These are phyloP conservation scores for Xylariales sp. DNA, from an alignment of 2,329 filamentous ascomycete genomes.

Conservation along the genomic window DNA sequence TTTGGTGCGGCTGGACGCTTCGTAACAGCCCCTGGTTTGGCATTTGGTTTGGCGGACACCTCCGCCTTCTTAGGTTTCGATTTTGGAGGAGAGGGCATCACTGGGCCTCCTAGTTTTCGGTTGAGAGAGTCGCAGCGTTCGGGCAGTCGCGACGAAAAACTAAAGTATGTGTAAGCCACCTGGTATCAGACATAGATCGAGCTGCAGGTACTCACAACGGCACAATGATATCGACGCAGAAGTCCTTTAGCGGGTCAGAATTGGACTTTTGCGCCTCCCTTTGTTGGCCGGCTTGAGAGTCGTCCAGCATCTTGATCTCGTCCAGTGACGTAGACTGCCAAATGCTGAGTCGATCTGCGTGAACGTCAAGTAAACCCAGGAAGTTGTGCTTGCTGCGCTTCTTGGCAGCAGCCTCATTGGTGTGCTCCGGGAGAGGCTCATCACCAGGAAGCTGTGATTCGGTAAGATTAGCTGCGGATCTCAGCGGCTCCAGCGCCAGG, in stretches of 20 bases:
- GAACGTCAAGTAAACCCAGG: constrained; percentile 62
- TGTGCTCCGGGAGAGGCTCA: constrained; percentile 25
- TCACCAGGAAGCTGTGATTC: constrained; percentile 45
- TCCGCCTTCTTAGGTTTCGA: constrained; percentile 44
- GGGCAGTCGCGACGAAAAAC: constrained; percentile 72
- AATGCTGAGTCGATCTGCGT: constrained; percentile 75
- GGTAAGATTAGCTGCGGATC: constrained; percentile 32
- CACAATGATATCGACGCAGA: constrained; percentile 75
- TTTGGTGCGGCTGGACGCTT: constrained; percentile 42
- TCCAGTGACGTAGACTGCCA: constrained; percentile 74
- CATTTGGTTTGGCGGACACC: constrained; percentile 35
- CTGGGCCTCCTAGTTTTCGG: constrained; percentile 70
- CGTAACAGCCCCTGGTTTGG: constrained; percentile 47
- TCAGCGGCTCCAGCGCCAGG: constrained; percentile 60
- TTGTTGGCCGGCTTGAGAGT: constrained; percentile 36
- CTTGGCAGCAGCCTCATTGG: constrained; percentile 35
- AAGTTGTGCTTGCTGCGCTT: constrained; percentile 62
- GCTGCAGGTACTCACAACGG: constrained; percentile 67
- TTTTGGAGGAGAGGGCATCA: constrained; percentile 51
- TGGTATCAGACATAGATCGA: too few relatives aligned
- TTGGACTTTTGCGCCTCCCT: constrained; percentile 33
- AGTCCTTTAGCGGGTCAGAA: constrained; percentile 65
- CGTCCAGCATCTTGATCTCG: constrained; percentile 45
- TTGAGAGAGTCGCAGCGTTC: constrained; percentile 66
- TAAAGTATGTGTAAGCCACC: constrained; percentile 35